Evolutionary conservation across 1,284 basidiomycete genomes (phyloP).

Genomic region (Trametes sp.): DNA sequence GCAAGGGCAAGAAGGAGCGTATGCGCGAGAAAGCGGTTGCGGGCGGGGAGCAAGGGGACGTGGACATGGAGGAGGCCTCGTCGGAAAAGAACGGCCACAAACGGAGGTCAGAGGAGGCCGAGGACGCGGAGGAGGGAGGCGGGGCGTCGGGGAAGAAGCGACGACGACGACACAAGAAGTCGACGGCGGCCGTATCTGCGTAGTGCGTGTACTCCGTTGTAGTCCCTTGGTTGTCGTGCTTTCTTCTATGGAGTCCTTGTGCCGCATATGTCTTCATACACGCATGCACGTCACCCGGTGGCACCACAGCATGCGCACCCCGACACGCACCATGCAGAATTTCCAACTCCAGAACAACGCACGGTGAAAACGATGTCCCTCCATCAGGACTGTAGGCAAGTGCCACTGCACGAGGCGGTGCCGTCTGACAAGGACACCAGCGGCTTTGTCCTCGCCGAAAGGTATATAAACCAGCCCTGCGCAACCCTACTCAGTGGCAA

Average conservation of each 20-base stretch:
- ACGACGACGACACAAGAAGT: constrained; percentile 28
- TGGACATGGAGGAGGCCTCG: constrained; percentile 21
- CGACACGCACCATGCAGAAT: not conserved
- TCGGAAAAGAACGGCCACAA: constrained; percentile 15
- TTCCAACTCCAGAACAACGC: not conserved
- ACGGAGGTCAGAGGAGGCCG: constrained; percentile 19
- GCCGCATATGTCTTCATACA: not conserved
- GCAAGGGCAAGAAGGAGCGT: constrained; percentile 81
- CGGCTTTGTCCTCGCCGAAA: not conserved
- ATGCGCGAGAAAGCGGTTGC: constrained; percentile 54
- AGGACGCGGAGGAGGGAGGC: constrained; percentile 12
- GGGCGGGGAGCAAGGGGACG: constrained; percentile 36
- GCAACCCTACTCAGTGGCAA: not conserved
- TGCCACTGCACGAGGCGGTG: not conserved
- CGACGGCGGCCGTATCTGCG: constrained; percentile 15
- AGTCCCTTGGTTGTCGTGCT: not conserved
- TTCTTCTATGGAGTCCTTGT: not conserved
- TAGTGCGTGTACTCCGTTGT: constrained; percentile 4
- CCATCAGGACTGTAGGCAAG: not conserved
- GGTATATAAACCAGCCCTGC: not conserved
- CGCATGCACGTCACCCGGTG: not conserved
- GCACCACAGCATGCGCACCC: not conserved
- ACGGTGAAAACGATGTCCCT: not conserved
- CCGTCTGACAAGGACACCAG: not conserved
- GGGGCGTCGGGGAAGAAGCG: constrained; percentile 27